phyloP scores from a whole-genome alignment of 305 asterid species.

The Solanum hybrid region DNA sequence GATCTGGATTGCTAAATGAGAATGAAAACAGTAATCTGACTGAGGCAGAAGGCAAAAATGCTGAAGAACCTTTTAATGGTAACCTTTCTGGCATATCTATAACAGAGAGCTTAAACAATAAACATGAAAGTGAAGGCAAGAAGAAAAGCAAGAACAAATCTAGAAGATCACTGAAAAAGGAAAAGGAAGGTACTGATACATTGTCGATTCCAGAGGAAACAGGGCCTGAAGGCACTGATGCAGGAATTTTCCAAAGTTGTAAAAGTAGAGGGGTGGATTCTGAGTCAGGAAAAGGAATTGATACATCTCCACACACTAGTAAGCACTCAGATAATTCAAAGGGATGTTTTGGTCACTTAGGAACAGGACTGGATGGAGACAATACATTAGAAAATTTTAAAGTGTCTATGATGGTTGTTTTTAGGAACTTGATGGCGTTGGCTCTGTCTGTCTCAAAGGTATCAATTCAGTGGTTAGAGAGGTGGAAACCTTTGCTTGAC shows the following conservation, averaged over 20 bases:
- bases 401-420: conserved; percentile 39
- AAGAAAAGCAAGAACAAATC: conserved; percentile 41
- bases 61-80: conserved; percentile 37
- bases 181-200: conserved; percentile 33
- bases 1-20: conserved; percentile 30
- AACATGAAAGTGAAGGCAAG: conserved; percentile 30
- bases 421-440: conserved; percentile 43
- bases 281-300: conserved; percentile 23
- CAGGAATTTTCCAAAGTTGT: conserved; percentile 28
- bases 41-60: conserved; percentile 20
- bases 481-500: conserved; percentile 41
- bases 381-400: conserved; percentile 29
- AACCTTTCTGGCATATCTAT: conserved; percentile 20
- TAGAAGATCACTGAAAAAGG: conserved; percentile 40
- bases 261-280: conserved; percentile 25
- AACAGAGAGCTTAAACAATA: conserved; percentile 22
- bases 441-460: conserved; percentile 41
- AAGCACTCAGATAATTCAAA: conserved; percentile 10
- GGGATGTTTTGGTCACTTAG: conserved; percentile 14
- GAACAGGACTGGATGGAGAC: conserved; percentile 19
- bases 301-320: conserved; percentile 11
- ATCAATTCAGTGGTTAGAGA: conserved; percentile 63
- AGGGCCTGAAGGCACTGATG: conserved; percentile 17
- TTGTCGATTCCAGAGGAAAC: conserved; percentile 16
- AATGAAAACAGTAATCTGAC: conserved; percentile 26